Base-by-base conservation (phyloP, 495 filamentous ascomycete species). In the Hypoxylon cercidicola region DNA sequence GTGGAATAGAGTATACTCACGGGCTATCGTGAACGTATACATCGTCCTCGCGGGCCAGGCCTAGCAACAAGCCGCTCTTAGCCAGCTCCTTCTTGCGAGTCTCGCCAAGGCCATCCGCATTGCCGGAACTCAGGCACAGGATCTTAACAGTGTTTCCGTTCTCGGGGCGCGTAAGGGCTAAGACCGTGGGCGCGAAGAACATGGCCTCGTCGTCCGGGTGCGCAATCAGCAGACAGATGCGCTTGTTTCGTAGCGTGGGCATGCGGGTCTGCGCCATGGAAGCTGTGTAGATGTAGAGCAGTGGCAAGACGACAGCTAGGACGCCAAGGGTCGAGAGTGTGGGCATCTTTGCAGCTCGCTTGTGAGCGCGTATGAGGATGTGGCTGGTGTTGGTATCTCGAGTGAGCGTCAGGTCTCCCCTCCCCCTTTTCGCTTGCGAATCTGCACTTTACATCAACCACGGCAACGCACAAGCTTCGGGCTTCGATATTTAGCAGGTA, bases 161-260 rank as follows among this genome's bases (percentile, higher is more conserved):
- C 57, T 87, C 84, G 10, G 72, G 89, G 18, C 84, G 82, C 13
- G 93, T 92, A 23, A 99, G 82, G 4, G 89, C 87, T 52, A 96
- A 80, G 2, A 99, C 83, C 0, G 92, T 90, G 0, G 95, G 95
- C 60, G 94, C 87, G 77, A 99, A 99, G 81, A 99, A 99, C 95
- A 99, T 99, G 67, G 95, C 96, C 80, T 99, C 95, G 63, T 99
- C 95, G 75, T 99, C 95, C 0, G 95, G 95, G 77, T 99, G 95
- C 3, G 95, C 95, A 74, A 99, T 98, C 35, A 99, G 81, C 23
- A 99, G 83, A 70, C 90, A 89, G 62, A 97, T 91, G 62, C 90
- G 83, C 79, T 96, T 93, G 79, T 89, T 88, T 58, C 80, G 79
- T 56, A 96, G 81, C 52, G 75, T 85, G 0, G 92, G 91, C 68